phyloP scores from a whole-genome alignment of 192 early-diverging fungal species.

The Dispira parvispora region DNA sequence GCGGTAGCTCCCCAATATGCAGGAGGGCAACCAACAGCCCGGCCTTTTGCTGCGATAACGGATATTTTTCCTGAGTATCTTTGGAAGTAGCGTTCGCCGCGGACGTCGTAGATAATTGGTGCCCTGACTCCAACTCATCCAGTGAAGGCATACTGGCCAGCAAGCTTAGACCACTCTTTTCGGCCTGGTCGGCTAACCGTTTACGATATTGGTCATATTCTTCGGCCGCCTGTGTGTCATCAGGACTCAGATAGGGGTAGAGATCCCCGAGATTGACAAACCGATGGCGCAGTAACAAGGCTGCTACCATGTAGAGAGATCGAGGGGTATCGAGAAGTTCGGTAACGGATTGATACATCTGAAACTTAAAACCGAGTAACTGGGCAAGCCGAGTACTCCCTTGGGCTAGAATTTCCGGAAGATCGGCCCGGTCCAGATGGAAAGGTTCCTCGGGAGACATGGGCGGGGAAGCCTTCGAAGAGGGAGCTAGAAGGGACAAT shows the following conservation, averaged over 20 bases:
- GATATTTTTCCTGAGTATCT: neutral
- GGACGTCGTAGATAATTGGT: neutral
- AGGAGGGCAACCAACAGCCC: slow-evolving; percentile 39
- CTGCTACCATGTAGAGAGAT: slow-evolving; percentile 34
- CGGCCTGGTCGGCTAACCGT: slow-evolving; percentile 23
- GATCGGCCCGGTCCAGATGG: neutral
- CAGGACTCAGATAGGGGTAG: slow-evolving; percentile 40
- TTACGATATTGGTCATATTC: slow-evolving; percentile 27
- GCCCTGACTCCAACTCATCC: slow-evolving; percentile 1
- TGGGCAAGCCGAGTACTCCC: slow-evolving; percentile 28
- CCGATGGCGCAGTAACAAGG: slow-evolving; percentile 33
- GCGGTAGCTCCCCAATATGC: slow-evolving; percentile 38
- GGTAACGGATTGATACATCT: slow-evolving; percentile 27
- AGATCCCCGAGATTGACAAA: slow-evolving; percentile 37
- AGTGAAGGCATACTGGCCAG: slow-evolving; percentile 9
- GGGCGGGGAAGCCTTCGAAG: neutral
- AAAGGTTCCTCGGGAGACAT: neutral
- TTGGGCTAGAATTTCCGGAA: neutral
- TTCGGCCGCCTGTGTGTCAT: slow-evolving; percentile 29
- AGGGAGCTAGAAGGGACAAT: slow-evolving; percentile 24
- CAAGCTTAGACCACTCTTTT: neutral
- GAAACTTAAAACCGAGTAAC: slow-evolving; percentile 62
- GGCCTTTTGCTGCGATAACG: slow-evolving; percentile 38
- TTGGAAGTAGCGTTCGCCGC: neutral
- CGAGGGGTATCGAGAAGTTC: slow-evolving; percentile 18